phyloP scores from a whole-genome alignment of 345 rosid genomes.

The Aquilaria yunnanensis region DNA sequence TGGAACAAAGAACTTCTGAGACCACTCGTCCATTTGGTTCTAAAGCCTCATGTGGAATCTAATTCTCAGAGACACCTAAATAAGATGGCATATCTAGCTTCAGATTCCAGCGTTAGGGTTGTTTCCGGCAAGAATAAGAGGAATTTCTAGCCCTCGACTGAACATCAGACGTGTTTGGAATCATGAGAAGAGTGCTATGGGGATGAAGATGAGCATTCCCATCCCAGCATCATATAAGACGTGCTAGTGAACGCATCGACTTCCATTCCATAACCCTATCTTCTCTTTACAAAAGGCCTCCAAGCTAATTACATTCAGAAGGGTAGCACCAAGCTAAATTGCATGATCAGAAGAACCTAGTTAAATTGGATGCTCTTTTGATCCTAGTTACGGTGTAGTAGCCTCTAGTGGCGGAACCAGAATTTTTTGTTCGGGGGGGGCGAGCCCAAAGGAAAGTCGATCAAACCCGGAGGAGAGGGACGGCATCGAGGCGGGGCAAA shows the following conservation, averaged over 20 bases:
- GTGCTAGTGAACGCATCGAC: conserved; percentile 77
- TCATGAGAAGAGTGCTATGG: conserved; percentile 82
- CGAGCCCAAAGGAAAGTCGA: too few relatives aligned
- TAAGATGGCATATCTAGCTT: not conserved
- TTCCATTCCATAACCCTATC: conserved; percentile 64
- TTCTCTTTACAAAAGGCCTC: conserved; percentile 70
- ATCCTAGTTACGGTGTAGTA: too few relatives aligned
- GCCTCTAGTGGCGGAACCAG: too few relatives aligned
- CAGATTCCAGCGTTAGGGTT: conserved; percentile 61
- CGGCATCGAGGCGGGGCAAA: too few relatives aligned
- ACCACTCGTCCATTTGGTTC: too few relatives aligned
- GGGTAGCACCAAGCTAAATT: not conserved
- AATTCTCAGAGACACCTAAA: conserved; percentile 8
- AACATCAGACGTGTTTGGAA: conserved; percentile 97
- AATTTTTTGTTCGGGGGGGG: too few relatives aligned
- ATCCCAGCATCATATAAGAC: conserved; percentile 82
- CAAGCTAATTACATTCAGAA: conserved; percentile 64
- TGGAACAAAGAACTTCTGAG: too few relatives aligned
- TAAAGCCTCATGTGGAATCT: too few relatives aligned
- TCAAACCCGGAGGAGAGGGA: too few relatives aligned
- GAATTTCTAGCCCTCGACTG: conserved; percentile 89
- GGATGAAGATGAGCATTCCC: conserved; percentile 93
- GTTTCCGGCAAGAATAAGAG: conserved; percentile 95
- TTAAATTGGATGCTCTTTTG: too few relatives aligned
- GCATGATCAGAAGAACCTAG: not conserved